A percentile compares a stretch with the other conserved stretches of the same genome.
These are phyloP conservation scores for Massariosphaeria phaeospora DNA, from an alignment of 495 filamentous ascomycete species.

Conservation along the genomic window DNA sequence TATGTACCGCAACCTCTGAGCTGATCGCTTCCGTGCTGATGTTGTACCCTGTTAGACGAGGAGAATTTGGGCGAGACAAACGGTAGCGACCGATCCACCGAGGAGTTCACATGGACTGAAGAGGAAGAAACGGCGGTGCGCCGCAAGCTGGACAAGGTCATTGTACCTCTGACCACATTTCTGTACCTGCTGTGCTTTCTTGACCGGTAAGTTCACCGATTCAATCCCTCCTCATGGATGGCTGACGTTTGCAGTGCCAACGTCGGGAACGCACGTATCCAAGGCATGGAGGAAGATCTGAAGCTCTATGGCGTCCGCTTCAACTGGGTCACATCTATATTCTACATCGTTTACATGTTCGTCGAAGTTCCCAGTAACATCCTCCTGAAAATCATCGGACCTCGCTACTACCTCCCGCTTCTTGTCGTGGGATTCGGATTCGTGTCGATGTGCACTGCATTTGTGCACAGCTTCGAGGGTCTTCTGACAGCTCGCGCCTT, in stretches of 20 bases:
- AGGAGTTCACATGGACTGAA: constrained; percentile 27
- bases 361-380: constrained; percentile 33
- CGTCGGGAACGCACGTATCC: constrained; percentile 53
- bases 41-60: constrained; percentile 4
- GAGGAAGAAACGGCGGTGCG: constrained; percentile 50
- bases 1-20: not conserved
- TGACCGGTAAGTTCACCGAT: constrained; percentile 42
- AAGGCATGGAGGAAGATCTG: constrained; percentile 53
- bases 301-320: constrained; percentile 50
- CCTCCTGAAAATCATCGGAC: constrained; percentile 27
- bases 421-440: constrained; percentile 50
- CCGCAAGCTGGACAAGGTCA: constrained; percentile 50
- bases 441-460: constrained; percentile 47
- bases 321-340: constrained; percentile 50
- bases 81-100: constrained; percentile 17
- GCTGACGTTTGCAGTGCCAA: constrained; percentile 20
- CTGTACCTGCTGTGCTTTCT: constrained; percentile 59
- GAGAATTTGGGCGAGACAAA: constrained; percentile 11
- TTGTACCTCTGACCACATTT: constrained; percentile 50
- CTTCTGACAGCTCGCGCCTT: constrained; percentile 41
- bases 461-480: constrained; percentile 41
- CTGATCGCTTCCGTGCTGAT: not conserved
- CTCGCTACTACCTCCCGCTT: constrained; percentile 32
- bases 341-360: constrained; percentile 33
- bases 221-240: no score